Conservation (phyloP, 108 stramenopile genomes). For the Fragilaria radians region DNA sequence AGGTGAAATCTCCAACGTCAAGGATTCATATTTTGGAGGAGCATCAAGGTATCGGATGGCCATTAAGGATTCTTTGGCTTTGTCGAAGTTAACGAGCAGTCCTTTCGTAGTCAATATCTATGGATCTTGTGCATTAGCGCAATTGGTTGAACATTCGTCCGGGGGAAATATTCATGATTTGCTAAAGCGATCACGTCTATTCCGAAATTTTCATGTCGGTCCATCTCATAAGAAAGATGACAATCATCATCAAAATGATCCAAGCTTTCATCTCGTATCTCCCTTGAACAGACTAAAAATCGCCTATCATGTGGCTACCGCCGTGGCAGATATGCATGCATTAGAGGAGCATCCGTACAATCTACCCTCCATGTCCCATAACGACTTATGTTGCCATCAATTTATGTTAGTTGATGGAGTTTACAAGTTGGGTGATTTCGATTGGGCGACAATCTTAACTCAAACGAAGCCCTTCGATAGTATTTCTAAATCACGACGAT, state of each 20-base stretch:
- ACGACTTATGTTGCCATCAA: conserved; percentile 47
- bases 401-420: conserved; percentile 45
- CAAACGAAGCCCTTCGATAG: no score
- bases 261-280: conserved; percentile 7
- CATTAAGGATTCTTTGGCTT: conserved; percentile 55
- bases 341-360: conserved; percentile 40
- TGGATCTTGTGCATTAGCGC: conserved; percentile 44
- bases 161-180: conserved; percentile 14
- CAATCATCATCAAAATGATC: no score
- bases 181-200: conserved; percentile 4
- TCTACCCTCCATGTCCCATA: conserved; percentile 32
- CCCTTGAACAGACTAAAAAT: conserved; percentile 14
- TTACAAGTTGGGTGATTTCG: conserved; percentile 52
- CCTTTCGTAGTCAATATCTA: conserved; percentile 56
- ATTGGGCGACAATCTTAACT: conserved; percentile 6
- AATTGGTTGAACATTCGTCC: background rate
- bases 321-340: no score
- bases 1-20: no score
- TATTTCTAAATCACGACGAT: no score
- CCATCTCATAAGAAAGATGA: background rate
- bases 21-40: no score
- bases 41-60: background rate
- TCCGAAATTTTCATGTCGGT: background rate
- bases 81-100: conserved; percentile 55
- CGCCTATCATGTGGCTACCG: conserved; percentile 33